A percentile compares a stretch with the other conserved stretches of the same genome.
Evolutionary conservation across 306 rosid species (phyloP).

Genomic region (Inga oerstediana): DNA sequence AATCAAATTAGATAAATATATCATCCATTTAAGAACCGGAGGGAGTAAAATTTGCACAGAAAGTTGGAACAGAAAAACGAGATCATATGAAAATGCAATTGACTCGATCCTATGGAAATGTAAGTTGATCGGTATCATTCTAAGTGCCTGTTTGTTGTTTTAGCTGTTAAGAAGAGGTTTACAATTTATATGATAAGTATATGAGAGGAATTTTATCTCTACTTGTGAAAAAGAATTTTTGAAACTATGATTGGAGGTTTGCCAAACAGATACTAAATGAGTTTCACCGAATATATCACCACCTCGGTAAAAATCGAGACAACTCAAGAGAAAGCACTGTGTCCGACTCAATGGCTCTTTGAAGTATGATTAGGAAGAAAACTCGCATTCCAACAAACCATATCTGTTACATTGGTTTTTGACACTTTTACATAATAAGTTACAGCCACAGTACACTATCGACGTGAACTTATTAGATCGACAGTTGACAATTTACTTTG

Average conservation of each 20-base stretch:
- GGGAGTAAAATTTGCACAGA: not conserved
- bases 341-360: not conserved
- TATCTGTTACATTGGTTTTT: constrained; percentile 5
- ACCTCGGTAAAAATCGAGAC: not conserved
- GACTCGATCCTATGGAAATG: not conserved
- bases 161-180: no score
- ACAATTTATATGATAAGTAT: no score
- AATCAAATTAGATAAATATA: no score
- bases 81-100: not conserved
- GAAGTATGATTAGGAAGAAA: not conserved
- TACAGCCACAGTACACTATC: not conserved
- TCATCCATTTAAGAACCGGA: no score
- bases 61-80: not conserved
- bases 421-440: not conserved
- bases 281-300: not conserved
- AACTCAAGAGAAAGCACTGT: not conserved
- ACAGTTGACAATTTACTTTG: not conserved
- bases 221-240: rapidly evolving
- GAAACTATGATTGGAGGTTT: no score
- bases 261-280: no score
- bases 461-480: constrained; percentile 5
- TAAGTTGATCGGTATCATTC: not conserved
- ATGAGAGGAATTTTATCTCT: no score
- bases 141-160: not conserved
- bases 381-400: constrained; percentile 8